Percentiles rank a stretch among this genome's conserved stretches.
Evolutionary conservation across 2,329 filamentous ascomycete species (phyloP).

Genomic region (Aureobasidium sp.): DNA sequence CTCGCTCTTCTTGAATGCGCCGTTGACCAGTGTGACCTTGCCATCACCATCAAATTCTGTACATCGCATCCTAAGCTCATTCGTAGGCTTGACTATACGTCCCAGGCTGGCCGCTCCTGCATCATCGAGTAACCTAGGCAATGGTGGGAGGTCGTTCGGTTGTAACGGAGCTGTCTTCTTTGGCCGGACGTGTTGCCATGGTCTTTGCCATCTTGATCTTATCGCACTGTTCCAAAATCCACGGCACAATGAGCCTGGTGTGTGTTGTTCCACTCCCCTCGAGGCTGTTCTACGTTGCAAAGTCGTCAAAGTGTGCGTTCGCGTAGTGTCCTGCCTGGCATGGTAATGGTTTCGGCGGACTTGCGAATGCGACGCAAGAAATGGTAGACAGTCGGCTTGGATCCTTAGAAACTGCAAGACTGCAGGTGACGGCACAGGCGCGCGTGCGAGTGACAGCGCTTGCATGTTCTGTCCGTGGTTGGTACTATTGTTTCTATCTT

Average conservation of each 20-base stretch:
- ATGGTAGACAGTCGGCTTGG: slow-evolving; percentile 17
- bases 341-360: slow-evolving; percentile 1
- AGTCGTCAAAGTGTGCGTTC: not conserved
- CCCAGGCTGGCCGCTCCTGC: slow-evolving; percentile 44
- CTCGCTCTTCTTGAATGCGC: slow-evolving; percentile 96
- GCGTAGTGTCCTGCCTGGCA: not conserved
- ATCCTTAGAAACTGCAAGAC: slow-evolving; percentile 18
- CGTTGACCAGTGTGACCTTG: slow-evolving; percentile 84
- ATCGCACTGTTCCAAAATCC: not conserved
- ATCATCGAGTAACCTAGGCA: slow-evolving; percentile 50
- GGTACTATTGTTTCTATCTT: not conserved
- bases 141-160: slow-evolving; percentile 39
- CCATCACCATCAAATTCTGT: slow-evolving; percentile 93
- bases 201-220: slow-evolving; percentile 1
- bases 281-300: not conserved
- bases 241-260: not conserved
- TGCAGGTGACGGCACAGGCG: slow-evolving; percentile 17
- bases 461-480: slow-evolving; percentile 5
- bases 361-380: slow-evolving; percentile 12
- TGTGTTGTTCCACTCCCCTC: not conserved
- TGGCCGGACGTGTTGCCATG: slow-evolving; percentile 6
- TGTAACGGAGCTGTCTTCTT: not conserved
- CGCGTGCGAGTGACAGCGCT: slow-evolving; percentile 1
- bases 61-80: slow-evolving; percentile 80
- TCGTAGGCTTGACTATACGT: slow-evolving; percentile 68